A percentile compares a stretch with the other conserved stretches of the same genome.
Conservation (phyloP, 2,329 filamentous ascomycete genomes). For the Verticillium longisporum region DNA sequence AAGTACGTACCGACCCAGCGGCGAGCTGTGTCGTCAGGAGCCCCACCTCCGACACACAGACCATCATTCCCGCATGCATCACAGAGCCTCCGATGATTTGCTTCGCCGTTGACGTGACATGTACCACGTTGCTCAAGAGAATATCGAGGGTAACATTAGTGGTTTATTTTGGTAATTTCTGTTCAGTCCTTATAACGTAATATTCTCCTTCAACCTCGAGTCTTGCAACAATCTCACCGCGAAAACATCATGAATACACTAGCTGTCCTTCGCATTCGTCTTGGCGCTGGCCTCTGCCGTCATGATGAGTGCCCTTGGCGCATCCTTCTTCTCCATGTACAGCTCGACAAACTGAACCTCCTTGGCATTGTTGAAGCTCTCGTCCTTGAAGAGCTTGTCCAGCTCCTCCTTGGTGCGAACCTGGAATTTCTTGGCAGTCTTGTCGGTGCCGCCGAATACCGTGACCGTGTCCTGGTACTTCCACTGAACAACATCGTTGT, state of each 20-base stretch:
- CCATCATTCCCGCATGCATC: not conserved
- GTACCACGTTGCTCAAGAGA: not conserved
- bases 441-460: conserved; percentile 57
- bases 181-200: not conserved
- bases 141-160: no score
- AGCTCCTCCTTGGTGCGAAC: conserved; percentile 65
- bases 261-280: conserved; percentile 49
- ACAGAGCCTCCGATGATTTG: not conserved
- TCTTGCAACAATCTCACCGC: no score
- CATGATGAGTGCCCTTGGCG: conserved; percentile 60
- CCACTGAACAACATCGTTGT: conserved; percentile 79
- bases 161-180: not conserved
- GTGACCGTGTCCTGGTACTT: conserved; percentile 61
- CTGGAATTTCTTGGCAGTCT: conserved; percentile 54
- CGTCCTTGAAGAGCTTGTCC: conserved; percentile 55
- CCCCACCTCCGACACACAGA: not conserved
- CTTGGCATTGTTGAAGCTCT: conserved; percentile 52
- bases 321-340: conserved; percentile 74
- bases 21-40: not conserved
- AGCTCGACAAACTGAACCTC: conserved; percentile 70
- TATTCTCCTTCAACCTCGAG: no score
- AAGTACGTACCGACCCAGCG: not conserved
- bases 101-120: not conserved
- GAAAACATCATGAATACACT: conserved; percentile 3
- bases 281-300: conserved; percentile 66